Conservation (phyloP, 2,329 filamentous ascomycete species). For the Aspergillus ibericus region DNA sequence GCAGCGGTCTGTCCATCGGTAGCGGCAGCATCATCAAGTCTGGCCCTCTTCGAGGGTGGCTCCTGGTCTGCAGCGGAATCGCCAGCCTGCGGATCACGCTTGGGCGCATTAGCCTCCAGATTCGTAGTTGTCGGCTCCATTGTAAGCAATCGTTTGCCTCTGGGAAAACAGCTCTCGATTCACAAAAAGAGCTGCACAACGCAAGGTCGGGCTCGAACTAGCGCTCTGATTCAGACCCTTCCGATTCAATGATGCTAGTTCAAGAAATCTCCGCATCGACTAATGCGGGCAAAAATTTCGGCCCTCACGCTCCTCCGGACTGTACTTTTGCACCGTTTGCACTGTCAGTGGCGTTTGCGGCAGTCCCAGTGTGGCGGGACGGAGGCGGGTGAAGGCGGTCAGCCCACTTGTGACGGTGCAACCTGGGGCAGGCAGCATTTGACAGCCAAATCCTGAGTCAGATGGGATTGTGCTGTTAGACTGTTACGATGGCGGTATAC, state of each 20-base stretch:
- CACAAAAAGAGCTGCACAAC: neutral
- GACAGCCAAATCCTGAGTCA: neutral
- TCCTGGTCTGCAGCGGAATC: slow-evolving; percentile 33
- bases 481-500: slow-evolving; percentile 10
- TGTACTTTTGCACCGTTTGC: slow-evolving; percentile 29
- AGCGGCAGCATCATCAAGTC: slow-evolving; percentile 45
- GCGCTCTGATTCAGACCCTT: neutral
- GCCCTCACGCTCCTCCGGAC: slow-evolving; percentile 1
- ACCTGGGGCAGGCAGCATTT: neutral
- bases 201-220: neutral
- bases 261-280: neutral
- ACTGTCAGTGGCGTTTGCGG: slow-evolving; percentile 1
- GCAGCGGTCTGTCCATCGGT: slow-evolving; percentile 25
- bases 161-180: neutral
- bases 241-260: neutral
- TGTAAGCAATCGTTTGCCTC: neutral
- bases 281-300: slow-evolving; percentile 15
- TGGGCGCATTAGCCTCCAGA: slow-evolving; percentile 19
- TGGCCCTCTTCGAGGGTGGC: slow-evolving; percentile 61
- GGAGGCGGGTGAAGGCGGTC: neutral
- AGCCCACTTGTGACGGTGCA: neutral
- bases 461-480: slow-evolving; percentile 1
- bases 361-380: neutral
- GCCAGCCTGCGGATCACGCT: slow-evolving; percentile 23
- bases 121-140: slow-evolving; percentile 15